Conservation (phyloP, 1,139 yeast genomes). For the Zhuliangozyma blackwelliae region DNA sequence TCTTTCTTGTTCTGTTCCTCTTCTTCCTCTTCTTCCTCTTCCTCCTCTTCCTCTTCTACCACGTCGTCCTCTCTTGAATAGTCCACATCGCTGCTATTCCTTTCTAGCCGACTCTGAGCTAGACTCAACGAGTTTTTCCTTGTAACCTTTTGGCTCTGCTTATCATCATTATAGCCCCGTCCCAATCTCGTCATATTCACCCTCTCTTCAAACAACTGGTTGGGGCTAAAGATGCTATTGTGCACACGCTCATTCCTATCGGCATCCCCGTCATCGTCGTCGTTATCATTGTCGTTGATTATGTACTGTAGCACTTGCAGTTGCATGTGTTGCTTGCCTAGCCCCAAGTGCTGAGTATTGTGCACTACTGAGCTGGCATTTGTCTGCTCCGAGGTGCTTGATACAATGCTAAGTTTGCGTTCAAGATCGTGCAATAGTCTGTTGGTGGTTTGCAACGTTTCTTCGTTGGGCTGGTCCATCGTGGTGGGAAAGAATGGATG, state of each 20-base stretch:
- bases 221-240: conserved; percentile 24
- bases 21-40: no score
- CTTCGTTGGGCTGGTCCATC: no score
- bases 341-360: conserved; percentile 23
- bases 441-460: conserved; percentile 21
- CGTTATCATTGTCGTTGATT: conserved; percentile 15
- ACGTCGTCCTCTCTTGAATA: no score
- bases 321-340: conserved; percentile 28
- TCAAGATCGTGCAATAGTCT: conserved; percentile 25
- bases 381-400: conserved; percentile 16
- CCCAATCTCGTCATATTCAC: conserved; percentile 31
- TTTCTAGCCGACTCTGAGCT: neutral
- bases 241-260: conserved; percentile 15
- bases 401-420: conserved; percentile 26
- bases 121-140: neutral
- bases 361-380: conserved; percentile 28
- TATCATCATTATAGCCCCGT: conserved; percentile 21
- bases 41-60: no score
- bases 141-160: conserved; percentile 1
- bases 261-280: conserved; percentile 13
- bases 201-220: conserved; percentile 35
- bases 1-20: conserved; percentile 7
- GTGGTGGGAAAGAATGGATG: no score
- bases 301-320: conserved; percentile 30
- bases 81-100: neutral